Evolutionary conservation across 2,329 filamentous ascomycete genomes (phyloP).

Genomic region (Escovopsis sp.): DNA sequence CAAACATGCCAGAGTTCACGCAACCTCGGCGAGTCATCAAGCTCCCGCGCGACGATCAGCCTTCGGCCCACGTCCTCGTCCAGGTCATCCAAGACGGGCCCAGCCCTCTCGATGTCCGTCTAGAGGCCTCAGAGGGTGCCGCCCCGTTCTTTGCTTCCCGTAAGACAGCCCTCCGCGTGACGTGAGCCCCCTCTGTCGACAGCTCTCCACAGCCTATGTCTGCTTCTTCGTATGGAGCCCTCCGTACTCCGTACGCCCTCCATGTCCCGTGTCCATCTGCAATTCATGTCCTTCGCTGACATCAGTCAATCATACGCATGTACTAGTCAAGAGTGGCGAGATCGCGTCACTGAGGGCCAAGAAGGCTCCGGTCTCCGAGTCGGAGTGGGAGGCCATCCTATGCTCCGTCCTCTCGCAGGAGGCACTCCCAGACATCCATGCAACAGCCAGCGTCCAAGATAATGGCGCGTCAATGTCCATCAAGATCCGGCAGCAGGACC

Average conservation of each 20-base stretch:
- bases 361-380: slow-evolving; percentile 37
- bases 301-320: neutral
- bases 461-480: slow-evolving; percentile 38
- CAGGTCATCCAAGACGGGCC: slow-evolving; percentile 36
- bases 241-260: too few relatives aligned
- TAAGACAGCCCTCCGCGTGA: slow-evolving; percentile 14
- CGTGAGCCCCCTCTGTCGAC: too few relatives aligned
- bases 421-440: slow-evolving; percentile 38
- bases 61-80: slow-evolving; percentile 41
- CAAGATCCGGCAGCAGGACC: slow-evolving; percentile 47
- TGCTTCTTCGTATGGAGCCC: too few relatives aligned
- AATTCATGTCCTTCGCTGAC: slow-evolving; percentile 5
- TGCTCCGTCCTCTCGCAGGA: slow-evolving; percentile 38
- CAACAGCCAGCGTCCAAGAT: slow-evolving; percentile 40
- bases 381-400: slow-evolving; percentile 54
- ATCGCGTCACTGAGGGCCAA: slow-evolving; percentile 36
- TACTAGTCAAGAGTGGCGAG: slow-evolving; percentile 40
- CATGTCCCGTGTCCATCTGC: too few relatives aligned
- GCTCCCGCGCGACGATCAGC: slow-evolving; percentile 38
- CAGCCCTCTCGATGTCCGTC: slow-evolving; percentile 45
- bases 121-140: slow-evolving; percentile 53
- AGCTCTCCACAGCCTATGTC: too few relatives aligned
- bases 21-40: slow-evolving; percentile 31
- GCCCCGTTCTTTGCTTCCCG: slow-evolving; percentile 41
- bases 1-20: too few relatives aligned